Evolutionary conservation across 1,284 basidiomycete species (phyloP), one percentile per base, ranked within the genome.

Genomic region (Lignosus rhinocerotis): DNA sequence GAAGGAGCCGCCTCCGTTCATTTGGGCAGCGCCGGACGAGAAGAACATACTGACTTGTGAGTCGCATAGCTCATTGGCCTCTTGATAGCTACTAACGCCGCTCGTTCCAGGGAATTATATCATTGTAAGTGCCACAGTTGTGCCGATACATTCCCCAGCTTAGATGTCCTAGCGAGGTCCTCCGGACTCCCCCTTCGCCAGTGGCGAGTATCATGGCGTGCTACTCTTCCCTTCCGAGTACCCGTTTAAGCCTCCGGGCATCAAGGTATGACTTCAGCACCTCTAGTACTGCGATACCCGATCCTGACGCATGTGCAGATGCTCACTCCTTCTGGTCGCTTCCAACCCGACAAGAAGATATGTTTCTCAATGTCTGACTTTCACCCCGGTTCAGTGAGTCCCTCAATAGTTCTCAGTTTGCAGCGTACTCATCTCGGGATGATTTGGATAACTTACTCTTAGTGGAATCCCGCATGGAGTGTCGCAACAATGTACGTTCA

Each of bases 291-390:
- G 25, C 44, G 25, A 6, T 43, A 14, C 19, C n/a, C 41, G 41
- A 21, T 34, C 30, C 36, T 49, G 48, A 44, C 51, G 42, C 25
- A 41, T 41, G 44, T 46, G 14, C 66, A 92, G 91, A 93, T 97
- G 90, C 86, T 92, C 71, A 98, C 95, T 19, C 95, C 95, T 0
- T 94, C 92, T 14, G 95, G 95, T 11, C 86, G 95, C 52, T 98
- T 98, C 74, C 87, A 93, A 67, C 90, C 92, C 31, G 93, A 96
- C 77, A 88, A 88, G 76, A 96, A 95, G 82, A 98, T 98, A 64
- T 96, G 93, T 72, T 95, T 95, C 76, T 94, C 93, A 39, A 96
- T 96, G 93, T 95, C 93, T 3, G 93, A 94, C 71, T 98, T 93
- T 72, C 93, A 95, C 68, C 93, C 93, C 1, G 92, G 92, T 63